Evolutionary conservation across 2,329 filamentous ascomycete genomes (phyloP), one percentile per base, ranked within the genome.

Genomic region (Talaromyces sp.): DNA sequence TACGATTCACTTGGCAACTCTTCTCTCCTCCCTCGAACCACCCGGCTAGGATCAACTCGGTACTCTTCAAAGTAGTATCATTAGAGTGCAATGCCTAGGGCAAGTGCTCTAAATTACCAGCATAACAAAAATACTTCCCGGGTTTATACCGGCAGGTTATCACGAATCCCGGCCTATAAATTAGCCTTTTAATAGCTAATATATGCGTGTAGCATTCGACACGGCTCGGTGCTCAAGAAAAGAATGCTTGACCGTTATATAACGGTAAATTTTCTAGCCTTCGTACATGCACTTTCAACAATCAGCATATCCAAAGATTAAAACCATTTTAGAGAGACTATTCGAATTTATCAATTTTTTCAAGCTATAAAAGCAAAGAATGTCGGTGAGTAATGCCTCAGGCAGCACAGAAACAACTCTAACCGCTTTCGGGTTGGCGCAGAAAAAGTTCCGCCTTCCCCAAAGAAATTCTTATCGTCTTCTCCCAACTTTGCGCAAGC

Each of bases 361-460:
- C 15, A 39, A 17, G 17, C 5, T n/a, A 8, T 39, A 8, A 39
- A n/a, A 25, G 44, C 19, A 47, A 25, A 47, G 19, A 47, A 47
- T 47, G 22, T 47, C 11, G 22, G 44, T 17, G 22, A 36, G 25
- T 39, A 1, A 19, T 60, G 58, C 53, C 58, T 60, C 30, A 60
- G 58, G 58, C 58, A 51, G 13, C 19, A 39, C 27, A 6, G 7
- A 15, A 15, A 22, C 10, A 3, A 27, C 28, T 27, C 32, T 62
- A 58, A 59, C 60, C 57, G 8, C 36, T 52, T 52, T 59, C 11
- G 51, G 51, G 3, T 25, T 30, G 55, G 44, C 44, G 25, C 44
- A 58, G 36, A 60, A 60, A 59, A 62, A 63, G 28, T 44, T 32
- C 51, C 52, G 49, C 56, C 28, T 57, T 59, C 32, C 42, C 60